Evolutionary conservation across 2,329 filamentous ascomycete genomes (phyloP).

Genomic region (Scolecobasidium constrictum): DNA sequence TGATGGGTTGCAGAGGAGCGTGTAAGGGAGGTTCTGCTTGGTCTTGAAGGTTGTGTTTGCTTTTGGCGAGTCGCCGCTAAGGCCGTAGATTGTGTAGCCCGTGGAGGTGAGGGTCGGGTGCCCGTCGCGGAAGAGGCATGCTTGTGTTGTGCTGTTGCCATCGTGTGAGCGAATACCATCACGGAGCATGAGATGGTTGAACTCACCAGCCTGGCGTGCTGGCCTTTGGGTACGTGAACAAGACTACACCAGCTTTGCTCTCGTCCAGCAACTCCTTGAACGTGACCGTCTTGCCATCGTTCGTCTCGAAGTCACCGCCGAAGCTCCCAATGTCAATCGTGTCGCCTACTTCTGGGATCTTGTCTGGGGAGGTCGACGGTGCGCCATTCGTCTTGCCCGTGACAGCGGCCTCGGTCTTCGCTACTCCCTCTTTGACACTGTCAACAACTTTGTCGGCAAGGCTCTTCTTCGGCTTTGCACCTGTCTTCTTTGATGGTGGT

Average conservation of each 20-base stretch:
- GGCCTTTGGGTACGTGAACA: slow-evolving; percentile 94
- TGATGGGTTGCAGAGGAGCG: slow-evolving; percentile 72
- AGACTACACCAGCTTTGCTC: slow-evolving; percentile 75
- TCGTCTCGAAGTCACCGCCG: slow-evolving; percentile 65
- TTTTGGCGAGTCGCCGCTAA: slow-evolving; percentile 79
- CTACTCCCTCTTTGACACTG: slow-evolving; percentile 12
- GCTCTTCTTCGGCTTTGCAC: slow-evolving; percentile 27
- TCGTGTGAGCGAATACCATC: background rate
- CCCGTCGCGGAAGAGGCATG: slow-evolving; percentile 82
- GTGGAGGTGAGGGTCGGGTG: slow-evolving; percentile 65
- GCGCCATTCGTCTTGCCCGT: slow-evolving; percentile 6
- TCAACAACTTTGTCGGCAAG: slow-evolving; percentile 20
- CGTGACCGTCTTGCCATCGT: slow-evolving; percentile 71
- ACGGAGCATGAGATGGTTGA: background rate
- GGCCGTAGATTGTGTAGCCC: slow-evolving; percentile 79
- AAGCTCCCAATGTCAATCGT: slow-evolving; percentile 43
- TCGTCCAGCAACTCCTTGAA: slow-evolving; percentile 71
- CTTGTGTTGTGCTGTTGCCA: slow-evolving; percentile 73
- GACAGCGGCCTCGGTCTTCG: slow-evolving; percentile 7
- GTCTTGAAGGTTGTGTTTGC: slow-evolving; percentile 87
- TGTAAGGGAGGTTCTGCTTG: slow-evolving; percentile 82
- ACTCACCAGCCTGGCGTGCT: slow-evolving; percentile 85
- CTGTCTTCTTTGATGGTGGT: slow-evolving; percentile 37
- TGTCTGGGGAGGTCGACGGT: slow-evolving; percentile 9
- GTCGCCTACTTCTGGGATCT: slow-evolving; percentile 34